phyloP scores from a whole-genome alignment of 345 rosid species.

The Lepidium africanum region DNA sequence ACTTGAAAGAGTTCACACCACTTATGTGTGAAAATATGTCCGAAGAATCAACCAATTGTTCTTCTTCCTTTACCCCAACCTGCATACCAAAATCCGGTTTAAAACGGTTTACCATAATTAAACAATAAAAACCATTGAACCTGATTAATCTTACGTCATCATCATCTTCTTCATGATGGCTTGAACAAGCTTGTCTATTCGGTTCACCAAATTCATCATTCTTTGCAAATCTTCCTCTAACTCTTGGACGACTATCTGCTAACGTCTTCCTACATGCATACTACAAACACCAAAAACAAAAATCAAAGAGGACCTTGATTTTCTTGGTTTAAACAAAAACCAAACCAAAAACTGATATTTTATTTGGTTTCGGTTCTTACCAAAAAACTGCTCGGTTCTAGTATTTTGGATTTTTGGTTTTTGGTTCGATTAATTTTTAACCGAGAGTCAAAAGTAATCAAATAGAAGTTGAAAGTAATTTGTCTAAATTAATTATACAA shows the following conservation, averaged over 20 bases:
- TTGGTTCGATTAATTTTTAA: too few relatives aligned
- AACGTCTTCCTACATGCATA: constrained; percentile 95
- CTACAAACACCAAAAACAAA: constrained; percentile 21
- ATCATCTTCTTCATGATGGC: constrained; percentile 70
- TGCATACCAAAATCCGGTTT: constrained; percentile 9
- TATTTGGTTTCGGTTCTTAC: too few relatives aligned
- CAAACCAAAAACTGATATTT: too few relatives aligned
- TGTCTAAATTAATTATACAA: too few relatives aligned
- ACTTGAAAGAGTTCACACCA: constrained; percentile 84
- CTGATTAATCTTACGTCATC: constrained; percentile 41
- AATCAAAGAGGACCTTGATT: too few relatives aligned
- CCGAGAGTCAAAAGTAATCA: too few relatives aligned
- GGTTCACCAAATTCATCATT: constrained; percentile 71
- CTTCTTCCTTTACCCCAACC: constrained; percentile 73
- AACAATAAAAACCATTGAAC: background rate
- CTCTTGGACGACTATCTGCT: constrained; percentile 92
- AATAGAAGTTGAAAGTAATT: too few relatives aligned
- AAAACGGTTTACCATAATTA: background rate
- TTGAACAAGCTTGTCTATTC: constrained; percentile 40
- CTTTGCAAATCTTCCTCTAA: constrained; percentile 93
- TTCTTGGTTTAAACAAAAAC: too few relatives aligned
- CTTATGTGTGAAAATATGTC: constrained; percentile 83
- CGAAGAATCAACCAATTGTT: constrained; percentile 69
- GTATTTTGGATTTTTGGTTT: too few relatives aligned
- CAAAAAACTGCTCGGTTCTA: too few relatives aligned